Conservation (phyloP, 2,329 filamentous ascomycete genomes). For the Chaetomiaceae sp. region DNA sequence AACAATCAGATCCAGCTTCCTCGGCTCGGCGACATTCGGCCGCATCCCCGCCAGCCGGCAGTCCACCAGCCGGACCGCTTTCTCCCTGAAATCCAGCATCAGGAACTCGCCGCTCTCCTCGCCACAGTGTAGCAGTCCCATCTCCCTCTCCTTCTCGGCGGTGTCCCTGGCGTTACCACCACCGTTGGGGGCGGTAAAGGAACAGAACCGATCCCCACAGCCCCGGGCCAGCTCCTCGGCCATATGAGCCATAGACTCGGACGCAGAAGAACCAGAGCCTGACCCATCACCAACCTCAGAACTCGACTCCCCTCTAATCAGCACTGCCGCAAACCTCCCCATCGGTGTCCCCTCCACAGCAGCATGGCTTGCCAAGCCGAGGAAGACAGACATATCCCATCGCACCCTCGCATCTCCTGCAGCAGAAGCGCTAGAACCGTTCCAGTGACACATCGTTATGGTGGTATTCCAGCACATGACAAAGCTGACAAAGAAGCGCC, state of each 20-base stretch:
- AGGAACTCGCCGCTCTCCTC: slow-evolving; percentile 4
- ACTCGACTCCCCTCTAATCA: neutral
- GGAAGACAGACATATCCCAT: neutral
- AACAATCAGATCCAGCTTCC: slow-evolving; percentile 16
- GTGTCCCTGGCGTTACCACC: too few species aligned
- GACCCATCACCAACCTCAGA: too few species aligned
- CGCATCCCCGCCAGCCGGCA: slow-evolving; percentile 9
- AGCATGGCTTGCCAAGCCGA: too few species aligned
- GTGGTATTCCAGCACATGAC: slow-evolving; percentile 12
- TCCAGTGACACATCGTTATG: too few species aligned
- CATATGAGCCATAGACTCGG: neutral
- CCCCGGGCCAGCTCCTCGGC: neutral
- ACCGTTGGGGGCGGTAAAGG: too few species aligned
- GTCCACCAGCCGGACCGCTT: slow-evolving; percentile 10
- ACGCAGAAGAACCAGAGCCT: too few species aligned
- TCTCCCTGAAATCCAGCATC: slow-evolving; percentile 16
- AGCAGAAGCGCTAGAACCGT: neutral
- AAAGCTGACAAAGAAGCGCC: slow-evolving; percentile 18
- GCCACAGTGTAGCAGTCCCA: slow-evolving; percentile 17
- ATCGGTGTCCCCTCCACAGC: neutral
- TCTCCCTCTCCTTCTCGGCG: neutral
- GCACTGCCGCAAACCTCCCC: neutral
- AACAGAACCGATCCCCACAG: slow-evolving; percentile 15
- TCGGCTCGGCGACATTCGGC: slow-evolving; percentile 1
- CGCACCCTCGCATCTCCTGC: neutral